A percentile compares a stretch with the other conserved stretches of the same genome.
These are phyloP conservation scores for Diaporthe aspalathi DNA, from an alignment of 2,329 filamentous ascomycete species.

Conservation along the genomic window DNA sequence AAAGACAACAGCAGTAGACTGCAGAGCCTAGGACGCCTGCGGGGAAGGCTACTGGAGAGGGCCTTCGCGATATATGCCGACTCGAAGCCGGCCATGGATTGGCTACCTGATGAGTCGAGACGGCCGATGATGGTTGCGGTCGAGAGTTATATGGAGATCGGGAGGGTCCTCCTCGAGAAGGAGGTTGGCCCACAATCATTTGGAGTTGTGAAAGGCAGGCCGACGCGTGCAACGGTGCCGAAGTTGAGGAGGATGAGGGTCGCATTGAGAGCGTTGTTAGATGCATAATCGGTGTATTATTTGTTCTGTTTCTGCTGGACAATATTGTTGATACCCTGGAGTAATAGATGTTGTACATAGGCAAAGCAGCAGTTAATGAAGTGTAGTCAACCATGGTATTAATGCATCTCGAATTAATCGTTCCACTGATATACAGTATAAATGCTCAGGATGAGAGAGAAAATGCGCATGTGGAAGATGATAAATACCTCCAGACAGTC, in stretches of 20 bases:
- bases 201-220: conserved; percentile 23
- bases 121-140: conserved; percentile 51
- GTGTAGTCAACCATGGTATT: not conserved
- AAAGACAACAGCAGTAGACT: not conserved
- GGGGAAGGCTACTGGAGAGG: conserved; percentile 65
- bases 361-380: not conserved
- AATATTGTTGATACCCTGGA: conserved; percentile 12
- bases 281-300: conserved; percentile 3
- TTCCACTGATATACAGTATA: not conserved
- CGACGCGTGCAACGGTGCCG: conserved; percentile 41
- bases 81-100: conserved; percentile 67
- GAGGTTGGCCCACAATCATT: conserved; percentile 16
- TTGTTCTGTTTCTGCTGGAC: not conserved
- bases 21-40: conserved; percentile 54
- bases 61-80: conserved; percentile 71
- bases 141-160: conserved; percentile 44
- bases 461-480: not conserved
- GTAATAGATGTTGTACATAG: not conserved
- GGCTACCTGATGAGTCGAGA: conserved; percentile 69
- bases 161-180: conserved; percentile 40
- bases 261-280: conserved; percentile 39
- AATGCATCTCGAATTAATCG: not conserved
- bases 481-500: no score
- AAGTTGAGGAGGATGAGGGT: conserved; percentile 39
- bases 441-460: not conserved